Base-by-base conservation (phyloP, 441 rosid genomes). In the Pelargonium exstipulatum region DNA sequence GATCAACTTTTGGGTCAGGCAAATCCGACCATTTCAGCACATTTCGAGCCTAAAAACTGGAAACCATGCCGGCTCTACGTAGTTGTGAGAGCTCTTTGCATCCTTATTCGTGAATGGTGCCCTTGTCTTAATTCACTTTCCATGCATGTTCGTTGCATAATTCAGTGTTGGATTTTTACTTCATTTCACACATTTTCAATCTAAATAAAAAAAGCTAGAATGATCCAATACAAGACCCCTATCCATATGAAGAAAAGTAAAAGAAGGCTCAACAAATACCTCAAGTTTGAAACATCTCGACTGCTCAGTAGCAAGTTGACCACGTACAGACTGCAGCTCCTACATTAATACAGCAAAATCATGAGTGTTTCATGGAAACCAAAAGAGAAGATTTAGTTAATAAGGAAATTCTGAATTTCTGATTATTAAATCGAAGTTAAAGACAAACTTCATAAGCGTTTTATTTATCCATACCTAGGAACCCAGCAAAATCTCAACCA, bases 251-350 rank as follows among this genome's bases (percentile, higher is more conserved):
- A 48, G n/a, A 48, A 48, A 48, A 12, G 5, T 48, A 48, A 4
- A 13, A 3, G 16, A 51, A 51, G 26, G 63, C 0, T 53, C 55
- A 72, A 45, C 55, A 55, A 53, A 46, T 82, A 93, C 99, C 97
- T 94, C 99, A 14, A 94, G 80, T 87, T 94, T 91, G 83, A 94
- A 94, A 80, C 97, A 87, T 74, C 99, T 84, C 2, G 99, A 91
- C 81, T 94, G 99, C 80, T 94, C 99, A 1, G 92, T 81, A 32
- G 95, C 97, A 77, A 94, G 97, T 79, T 90, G 96, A 65, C 96
- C 83, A 42, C 99, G 96, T 45, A 86, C 90, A 22, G 96, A 90
- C 77, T 94, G 99, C 75, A 91, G 99, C 79, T 90, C 99, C 99
- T 94, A 74, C 70, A 69, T 22, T 55, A 71, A 72, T 35, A 57